A percentile compares a stretch with the other conserved stretches of the same genome.
Conservation (phyloP, 2,329 filamentous ascomycete genomes). For the Hyphodiscus sp. region DNA sequence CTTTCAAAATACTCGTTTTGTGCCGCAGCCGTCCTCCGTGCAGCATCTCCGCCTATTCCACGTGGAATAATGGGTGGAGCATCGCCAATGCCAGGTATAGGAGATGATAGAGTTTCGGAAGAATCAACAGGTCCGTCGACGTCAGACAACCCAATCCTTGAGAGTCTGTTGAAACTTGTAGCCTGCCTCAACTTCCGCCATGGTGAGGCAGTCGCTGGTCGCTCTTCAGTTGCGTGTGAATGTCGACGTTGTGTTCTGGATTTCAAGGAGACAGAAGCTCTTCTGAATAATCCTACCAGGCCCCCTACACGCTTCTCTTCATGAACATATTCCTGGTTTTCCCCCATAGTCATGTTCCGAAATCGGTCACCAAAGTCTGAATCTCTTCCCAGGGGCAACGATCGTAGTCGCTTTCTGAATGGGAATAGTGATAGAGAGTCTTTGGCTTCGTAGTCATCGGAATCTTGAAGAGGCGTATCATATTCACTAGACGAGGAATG, state of each 20-base stretch:
- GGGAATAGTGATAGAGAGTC: conserved; percentile 14
- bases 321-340: not conserved
- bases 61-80: conserved; percentile 55
- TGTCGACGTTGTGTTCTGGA: conserved; percentile 23
- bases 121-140: conserved; percentile 16
- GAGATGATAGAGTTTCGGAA: conserved; percentile 15
- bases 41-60: conserved; percentile 54
- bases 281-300: conserved; percentile 24
- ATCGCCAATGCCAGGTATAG: conserved; percentile 33
- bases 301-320: conserved; percentile 19
- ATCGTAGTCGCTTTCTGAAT: conserved; percentile 18
- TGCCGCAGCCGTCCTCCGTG: conserved; percentile 50
- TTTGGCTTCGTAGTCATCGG: conserved; percentile 17
- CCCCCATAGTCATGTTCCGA: conserved; percentile 7
- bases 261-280: conserved; percentile 27
- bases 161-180: conserved; percentile 27
- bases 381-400: conserved; percentile 15
- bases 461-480: conserved; percentile 26
- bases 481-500: conserved; percentile 33
- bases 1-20: conserved; percentile 45
- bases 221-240: conserved; percentile 22
- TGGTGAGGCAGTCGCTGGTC: conserved; percentile 19
- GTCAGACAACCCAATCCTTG: conserved; percentile 17
- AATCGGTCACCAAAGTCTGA: conserved; percentile 2
- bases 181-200: conserved; percentile 26